Conservation (phyloP, 352 stramenopile species). For the Pythium biforme region DNA sequence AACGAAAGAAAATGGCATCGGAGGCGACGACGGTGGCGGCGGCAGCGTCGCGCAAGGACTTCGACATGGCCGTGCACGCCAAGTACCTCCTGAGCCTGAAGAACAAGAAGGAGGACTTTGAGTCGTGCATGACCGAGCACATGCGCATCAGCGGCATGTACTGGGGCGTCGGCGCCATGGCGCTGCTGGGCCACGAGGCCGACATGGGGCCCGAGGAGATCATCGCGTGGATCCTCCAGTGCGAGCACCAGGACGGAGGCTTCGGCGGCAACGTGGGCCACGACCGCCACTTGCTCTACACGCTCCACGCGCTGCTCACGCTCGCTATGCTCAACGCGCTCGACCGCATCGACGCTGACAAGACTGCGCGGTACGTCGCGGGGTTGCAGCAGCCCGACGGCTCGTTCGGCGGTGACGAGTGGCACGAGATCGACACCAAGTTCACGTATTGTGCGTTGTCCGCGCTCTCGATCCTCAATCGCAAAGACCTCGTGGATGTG, state of each 20-base stretch:
- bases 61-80: conserved; percentile 69
- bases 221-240: conserved; percentile 95
- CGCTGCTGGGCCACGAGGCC: conserved; percentile 89
- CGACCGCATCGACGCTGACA: conserved; percentile 75
- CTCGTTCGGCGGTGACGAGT: conserved; percentile 96
- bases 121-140: conserved; percentile 95
- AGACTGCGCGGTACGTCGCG: conserved; percentile 82
- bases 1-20: not conserved
- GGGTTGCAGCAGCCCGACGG: conserved; percentile 95
- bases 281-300: conserved; percentile 98
- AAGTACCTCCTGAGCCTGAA: conserved; percentile 79
- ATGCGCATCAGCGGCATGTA: conserved; percentile 98
- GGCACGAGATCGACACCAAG: conserved; percentile 98
- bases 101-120: conserved; percentile 88
- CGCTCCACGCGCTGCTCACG: conserved; percentile 96
- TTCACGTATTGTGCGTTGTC: conserved; percentile 99
- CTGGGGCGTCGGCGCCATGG: conserved; percentile 96
- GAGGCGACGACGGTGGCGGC: not conserved
- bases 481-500: conserved; percentile 86
- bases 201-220: conserved; percentile 85
- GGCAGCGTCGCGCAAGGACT: conserved; percentile 31
- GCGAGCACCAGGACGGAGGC: conserved; percentile 88
- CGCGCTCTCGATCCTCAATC: conserved; percentile 92
- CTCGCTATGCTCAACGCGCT: conserved; percentile 92
- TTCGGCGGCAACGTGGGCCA: conserved; percentile 97